Base-by-base conservation (phyloP, 306 rosid genomes). In the Urtica urens region DNA sequence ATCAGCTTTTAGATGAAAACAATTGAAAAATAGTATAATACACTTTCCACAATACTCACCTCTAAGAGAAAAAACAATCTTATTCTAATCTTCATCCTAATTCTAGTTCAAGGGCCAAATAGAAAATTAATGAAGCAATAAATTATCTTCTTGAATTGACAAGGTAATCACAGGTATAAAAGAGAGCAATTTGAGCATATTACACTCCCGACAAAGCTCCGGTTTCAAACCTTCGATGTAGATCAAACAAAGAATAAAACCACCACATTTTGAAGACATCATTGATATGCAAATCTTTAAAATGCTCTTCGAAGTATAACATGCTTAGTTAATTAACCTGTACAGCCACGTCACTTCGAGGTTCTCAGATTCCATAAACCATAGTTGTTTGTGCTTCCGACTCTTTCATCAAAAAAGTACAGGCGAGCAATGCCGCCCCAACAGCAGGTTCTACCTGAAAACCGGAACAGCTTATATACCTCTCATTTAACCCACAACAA, bases 371-470 rank as follows among this genome's bases (percentile, higher is more conserved):
- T n/a, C 21, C 12, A 20, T 53, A 31, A 53, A 15, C 45, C 6
- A 21, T 38, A 39, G 27, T 40, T 25, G 17, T 54, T 27, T 41
- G 40, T 35, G 12, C 28, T 40, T 54, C 38, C 12, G 50, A 61
- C 1, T 80, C 83, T 41, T 75, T 75, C 70, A 71, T 58, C 50
- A 70, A 68, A 63, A 78, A 85, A 61, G 72, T 85, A 81, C 83
- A 78, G 30, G 87, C 95, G 26, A 85, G 67, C 78, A 86, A 75
- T 1, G 87, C 92, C 9, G 95, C 95, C 2, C 95, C 95, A 39
- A 78, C 70, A 7, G 95, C 95, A 46, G 95, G 93, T 57, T 80
- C 95, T 38, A 85, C 87, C 95, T 80, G 79, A 28, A 25, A 14
- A 26, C 10, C 38, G 46, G 26, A 23, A 14, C 40, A 35, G 40